These are phyloP conservation scores for Chimonanthus salicifolius DNA, from an alignment of 164 flowering plant genomes.

Conservation along the genomic window DNA sequence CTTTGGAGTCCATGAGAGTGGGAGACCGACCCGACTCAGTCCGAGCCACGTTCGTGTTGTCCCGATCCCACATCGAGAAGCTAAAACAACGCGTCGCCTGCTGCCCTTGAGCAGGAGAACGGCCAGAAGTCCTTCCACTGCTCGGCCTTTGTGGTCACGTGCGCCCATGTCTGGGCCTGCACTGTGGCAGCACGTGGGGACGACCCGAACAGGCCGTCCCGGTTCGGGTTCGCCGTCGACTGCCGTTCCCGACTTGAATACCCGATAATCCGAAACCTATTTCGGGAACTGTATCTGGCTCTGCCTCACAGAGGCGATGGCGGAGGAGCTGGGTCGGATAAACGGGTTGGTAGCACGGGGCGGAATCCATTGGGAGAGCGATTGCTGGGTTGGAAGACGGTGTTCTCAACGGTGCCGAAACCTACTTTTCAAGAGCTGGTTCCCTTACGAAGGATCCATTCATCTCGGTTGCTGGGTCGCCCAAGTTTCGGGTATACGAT, in stretches of 20 bases:
- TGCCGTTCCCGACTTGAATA: slow-evolving; percentile 28
- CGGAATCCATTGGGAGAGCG: slow-evolving; percentile 19
- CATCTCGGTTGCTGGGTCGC: slow-evolving; percentile 33
- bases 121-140: slow-evolving; percentile 3
- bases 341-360: slow-evolving; percentile 19
- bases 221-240: slow-evolving; percentile 26
- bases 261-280: slow-evolving; percentile 14
- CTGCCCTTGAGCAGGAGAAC: background rate
- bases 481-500: slow-evolving; percentile 29
- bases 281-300: slow-evolving; percentile 27
- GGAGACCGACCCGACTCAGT: background rate
- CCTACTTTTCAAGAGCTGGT: background rate
- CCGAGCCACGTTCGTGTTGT: background rate
- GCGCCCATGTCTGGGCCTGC: slow-evolving; percentile 40
- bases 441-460: background rate
- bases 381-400: slow-evolving; percentile 5
- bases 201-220: background rate
- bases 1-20: background rate
- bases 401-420: slow-evolving; percentile 6
- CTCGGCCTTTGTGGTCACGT: slow-evolving; percentile 26
- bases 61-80: background rate
- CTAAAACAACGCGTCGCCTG: background rate
- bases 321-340: slow-evolving; percentile 13
- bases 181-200: slow-evolving; percentile 14
- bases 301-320: background rate